Percentiles rank a stretch among this genome's conserved stretches.
Conservation (phyloP, 345 rosid species). For the Geranium rotundifolium region DNA sequence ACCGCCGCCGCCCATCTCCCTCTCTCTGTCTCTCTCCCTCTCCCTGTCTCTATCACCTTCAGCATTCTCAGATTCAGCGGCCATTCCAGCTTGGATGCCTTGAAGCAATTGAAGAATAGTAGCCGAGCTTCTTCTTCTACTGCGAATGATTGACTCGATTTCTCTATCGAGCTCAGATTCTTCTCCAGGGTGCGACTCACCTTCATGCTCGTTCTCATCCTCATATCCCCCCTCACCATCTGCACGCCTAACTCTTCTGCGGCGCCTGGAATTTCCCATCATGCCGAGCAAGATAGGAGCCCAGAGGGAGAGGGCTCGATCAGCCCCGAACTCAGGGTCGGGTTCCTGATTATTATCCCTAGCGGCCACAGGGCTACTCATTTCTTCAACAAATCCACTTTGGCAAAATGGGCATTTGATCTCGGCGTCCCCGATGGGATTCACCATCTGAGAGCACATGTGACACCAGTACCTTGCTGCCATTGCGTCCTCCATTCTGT, state of each 20-base stretch:
- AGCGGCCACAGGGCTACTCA: constrained; percentile 8
- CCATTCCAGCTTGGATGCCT: constrained; percentile 67
- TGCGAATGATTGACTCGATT: constrained; percentile 43
- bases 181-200: constrained; percentile 22
- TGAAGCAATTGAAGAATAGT: constrained; percentile 65
- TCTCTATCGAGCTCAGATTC: constrained; percentile 52
- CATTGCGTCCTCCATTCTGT: constrained; percentile 35
- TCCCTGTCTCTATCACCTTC: neutral
- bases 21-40: constrained; percentile 8
- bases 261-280: constrained; percentile 55
- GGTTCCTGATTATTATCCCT: constrained; percentile 16
- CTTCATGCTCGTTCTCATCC: constrained; percentile 11
- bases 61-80: constrained; percentile 44
- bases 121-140: constrained; percentile 64
- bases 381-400: constrained; percentile 50
- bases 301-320: constrained; percentile 70
- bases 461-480: constrained; percentile 54
- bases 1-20: constrained; percentile 12
- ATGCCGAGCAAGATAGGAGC: constrained; percentile 77
- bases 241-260: constrained; percentile 42
- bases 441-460: constrained; percentile 57
- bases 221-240: constrained; percentile 45
- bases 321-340: constrained; percentile 62
- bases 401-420: constrained; percentile 78
- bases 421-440: constrained; percentile 58